These are phyloP conservation scores for Parmelia sp. DNA, from an alignment of 495 filamentous ascomycete genomes.

Conservation along the genomic window DNA sequence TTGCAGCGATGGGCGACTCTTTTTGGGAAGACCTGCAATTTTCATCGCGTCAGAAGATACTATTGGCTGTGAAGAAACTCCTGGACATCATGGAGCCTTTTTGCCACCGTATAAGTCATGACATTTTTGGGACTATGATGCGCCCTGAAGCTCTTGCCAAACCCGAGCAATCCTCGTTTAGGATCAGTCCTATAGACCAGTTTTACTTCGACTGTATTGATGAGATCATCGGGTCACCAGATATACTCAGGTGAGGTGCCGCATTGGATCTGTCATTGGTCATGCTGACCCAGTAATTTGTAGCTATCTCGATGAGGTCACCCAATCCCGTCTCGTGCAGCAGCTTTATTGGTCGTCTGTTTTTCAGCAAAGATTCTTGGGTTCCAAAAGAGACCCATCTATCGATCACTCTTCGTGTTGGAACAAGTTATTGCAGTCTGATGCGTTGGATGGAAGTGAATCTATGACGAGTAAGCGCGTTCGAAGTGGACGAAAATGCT, in stretches of 20 bases:
- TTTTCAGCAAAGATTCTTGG: slow-evolving; percentile 16
- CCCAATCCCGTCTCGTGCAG: slow-evolving; percentile 13
- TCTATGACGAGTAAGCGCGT: slow-evolving; percentile 4
- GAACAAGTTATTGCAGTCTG: slow-evolving; percentile 10
- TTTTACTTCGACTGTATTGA: slow-evolving; percentile 19
- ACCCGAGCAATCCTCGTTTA: not conserved
- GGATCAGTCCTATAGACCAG: slow-evolving; percentile 1
- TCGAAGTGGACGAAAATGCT: too few species aligned
- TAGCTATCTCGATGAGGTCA: slow-evolving; percentile 11
- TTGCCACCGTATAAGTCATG: slow-evolving; percentile 12
- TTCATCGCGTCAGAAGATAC: slow-evolving; percentile 2
- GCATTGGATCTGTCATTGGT: not conserved
- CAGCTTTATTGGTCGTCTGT: slow-evolving; percentile 20
- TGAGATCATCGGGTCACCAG: slow-evolving; percentile 3
- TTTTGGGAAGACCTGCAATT: slow-evolving; percentile 7
- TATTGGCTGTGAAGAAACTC: slow-evolving; percentile 11
- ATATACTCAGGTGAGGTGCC: slow-evolving; percentile 16
- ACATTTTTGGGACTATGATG: slow-evolving; percentile 14
- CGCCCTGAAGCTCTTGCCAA: not conserved
- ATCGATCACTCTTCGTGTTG: slow-evolving; percentile 21
- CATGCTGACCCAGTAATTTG: not conserved
- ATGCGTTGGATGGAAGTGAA: not conserved
- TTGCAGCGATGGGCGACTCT: not conserved
- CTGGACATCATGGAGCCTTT: slow-evolving; percentile 20
- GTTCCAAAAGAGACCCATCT: not conserved